Evolutionary conservation across 257 asterid genomes (phyloP).

Genomic region (Forsythia suspensa): DNA sequence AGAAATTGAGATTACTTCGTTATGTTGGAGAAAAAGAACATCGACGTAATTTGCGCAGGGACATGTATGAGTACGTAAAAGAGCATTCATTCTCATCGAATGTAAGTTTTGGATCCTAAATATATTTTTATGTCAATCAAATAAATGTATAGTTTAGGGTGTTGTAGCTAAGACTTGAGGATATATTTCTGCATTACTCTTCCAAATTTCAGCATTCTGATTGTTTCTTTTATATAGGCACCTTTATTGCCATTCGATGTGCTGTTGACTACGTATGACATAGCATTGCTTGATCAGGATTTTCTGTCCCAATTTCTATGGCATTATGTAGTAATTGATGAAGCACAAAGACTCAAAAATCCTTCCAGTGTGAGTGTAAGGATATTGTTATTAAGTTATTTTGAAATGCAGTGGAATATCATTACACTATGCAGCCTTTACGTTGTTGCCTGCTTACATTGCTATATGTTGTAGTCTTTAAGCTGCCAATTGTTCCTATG

Average conservation of each 20-base stretch:
- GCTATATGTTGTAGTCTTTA: conserved; percentile 1
- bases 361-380: conserved; percentile 72
- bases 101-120: conserved; percentile 35
- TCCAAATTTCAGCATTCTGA: conserved; percentile 1
- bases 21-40: conserved; percentile 91
- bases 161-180: conserved; percentile 4
- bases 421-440: not conserved
- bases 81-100: conserved; percentile 30
- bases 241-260: conserved; percentile 72
- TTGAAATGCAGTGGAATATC: conserved; percentile 2
- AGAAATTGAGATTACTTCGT: conserved; percentile 59
- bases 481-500: not conserved
- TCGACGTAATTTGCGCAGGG: conserved; percentile 61
- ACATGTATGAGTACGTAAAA: conserved; percentile 52
- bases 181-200: conserved; percentile 3
- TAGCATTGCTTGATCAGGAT: conserved; percentile 81
- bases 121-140: not conserved
- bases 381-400: not conserved
- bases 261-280: conserved; percentile 86
- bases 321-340: conserved; percentile 86
- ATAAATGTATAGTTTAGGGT: not conserved
- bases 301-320: conserved; percentile 89
- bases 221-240: conserved; percentile 44
- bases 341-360: conserved; percentile 93
- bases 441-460: conserved; percentile 10